Base-by-base conservation (phyloP, 805 yeast genomes). In the Wickerhamomyces silvicola region DNA sequence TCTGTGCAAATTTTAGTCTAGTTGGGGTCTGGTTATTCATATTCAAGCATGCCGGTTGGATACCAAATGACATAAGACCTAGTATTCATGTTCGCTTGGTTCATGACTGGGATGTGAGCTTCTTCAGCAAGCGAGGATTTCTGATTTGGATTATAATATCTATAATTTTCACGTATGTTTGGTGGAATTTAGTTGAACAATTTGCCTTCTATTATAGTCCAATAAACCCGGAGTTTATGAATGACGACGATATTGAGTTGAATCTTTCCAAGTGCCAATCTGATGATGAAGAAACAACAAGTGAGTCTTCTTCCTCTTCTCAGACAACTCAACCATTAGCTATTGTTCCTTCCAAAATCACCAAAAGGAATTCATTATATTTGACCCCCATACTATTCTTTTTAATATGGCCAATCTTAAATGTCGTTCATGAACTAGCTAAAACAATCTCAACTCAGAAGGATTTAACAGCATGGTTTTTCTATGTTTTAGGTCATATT, bases 401-500 rank as follows among this genome's bases (percentile, higher is more conserved):
- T 3, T 42, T 51, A 10, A 54, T 70, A 11, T 75, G 78, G 78
- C 54, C 70, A 7, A 27, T 69, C 1, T 50, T 79, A 22, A 76
- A 76, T 50, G 9, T 68, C 5, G 69, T 53, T 21, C 66, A 67
- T 38, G 44, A 49, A 23, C 55, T 71, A 24, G 57, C 67, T 7
- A 52, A 57, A 7, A 72, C 64, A 13, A 58, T 69, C 30, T 53
- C 64, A 30, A 60, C 66, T 7, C 42, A 53, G 10, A 67, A 69
- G 41, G 84, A 79, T 52, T 40, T 77, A 8, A 37, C 66, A 18
- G 78, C 85, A 1, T 75, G 83, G 81, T 52, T 67, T 27, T 71
- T 74, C 22, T 78, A 78, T 46, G 83, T 78, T 10, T 49, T 78
- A 14, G 62, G 73, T 23, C 86, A 80, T 52, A 62, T 78, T 24